phyloP scores from a whole-genome alignment of 352 stramenopile genomes.

The Globisporangium radiosum region DNA sequence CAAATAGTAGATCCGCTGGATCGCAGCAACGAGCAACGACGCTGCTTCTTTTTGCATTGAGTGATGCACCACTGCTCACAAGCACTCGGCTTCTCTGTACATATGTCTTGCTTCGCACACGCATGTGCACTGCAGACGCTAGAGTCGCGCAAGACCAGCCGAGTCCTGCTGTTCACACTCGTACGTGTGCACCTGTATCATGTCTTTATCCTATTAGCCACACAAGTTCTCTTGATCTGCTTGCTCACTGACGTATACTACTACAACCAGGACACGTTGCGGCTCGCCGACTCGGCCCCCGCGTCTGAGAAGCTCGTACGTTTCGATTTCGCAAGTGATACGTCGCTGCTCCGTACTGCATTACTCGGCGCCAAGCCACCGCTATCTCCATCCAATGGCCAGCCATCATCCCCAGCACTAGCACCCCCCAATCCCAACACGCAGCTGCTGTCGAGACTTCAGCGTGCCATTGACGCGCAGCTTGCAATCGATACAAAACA shows the following conservation, averaged over 20 bases:
- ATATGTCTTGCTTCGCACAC: neutral
- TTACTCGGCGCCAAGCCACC: too few relatives aligned
- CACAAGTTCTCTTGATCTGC: neutral
- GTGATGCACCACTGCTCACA: neutral
- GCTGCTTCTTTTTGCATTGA: neutral
- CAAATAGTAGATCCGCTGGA: neutral
- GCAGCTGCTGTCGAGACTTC: neutral
- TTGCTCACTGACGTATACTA: neutral
- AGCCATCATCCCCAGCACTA: too few relatives aligned
- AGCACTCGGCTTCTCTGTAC: neutral
- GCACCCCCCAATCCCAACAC: neutral
- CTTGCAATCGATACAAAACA: neutral
- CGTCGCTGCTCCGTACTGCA: slow-evolving; percentile 14
- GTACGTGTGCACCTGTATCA: slow-evolving; percentile 8
- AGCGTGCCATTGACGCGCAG: neutral
- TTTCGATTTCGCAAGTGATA: slow-evolving; percentile 37
- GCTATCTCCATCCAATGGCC: too few relatives aligned
- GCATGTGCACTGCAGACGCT: slow-evolving; percentile 7
- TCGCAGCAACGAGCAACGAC: neutral
- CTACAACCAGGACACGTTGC: slow-evolving; percentile 21
- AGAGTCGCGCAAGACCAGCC: slow-evolving; percentile 23
- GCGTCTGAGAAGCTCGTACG: slow-evolving; percentile 28
- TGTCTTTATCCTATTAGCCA: neutral
- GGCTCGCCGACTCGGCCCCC: slow-evolving; percentile 10
- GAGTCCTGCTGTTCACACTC: slow-evolving; percentile 30